Evolutionary conservation across 129 eudicot genomes (phyloP), one percentile per base, ranked within the genome.

Genomic region (Ambrosia trifida): DNA sequence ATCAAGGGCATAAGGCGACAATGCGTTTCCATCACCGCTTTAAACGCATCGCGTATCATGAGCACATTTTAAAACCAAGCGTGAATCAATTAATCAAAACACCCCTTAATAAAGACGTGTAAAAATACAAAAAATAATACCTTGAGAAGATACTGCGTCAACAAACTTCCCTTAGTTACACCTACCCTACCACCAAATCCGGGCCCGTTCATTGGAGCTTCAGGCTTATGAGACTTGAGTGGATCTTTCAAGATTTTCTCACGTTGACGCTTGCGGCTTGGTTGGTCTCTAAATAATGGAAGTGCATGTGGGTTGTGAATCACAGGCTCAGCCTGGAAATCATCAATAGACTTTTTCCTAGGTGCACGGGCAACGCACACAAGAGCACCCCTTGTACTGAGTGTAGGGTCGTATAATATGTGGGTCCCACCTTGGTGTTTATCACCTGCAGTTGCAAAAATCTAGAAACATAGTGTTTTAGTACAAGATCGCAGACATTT

Each of bases 301-400:
- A 95, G 86, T 50, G 99, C 97, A 66, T 95, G 99, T n/a, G 99
- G 99, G 83, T 90, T 95, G 84, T 95, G 99, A 58, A 95, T 86
- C 11, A 84, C 81, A 1, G 97, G 97, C 32, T 88, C 81, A 56
- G 87, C 87, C 81, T 84, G 87, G 43, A 87, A 95, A 83, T 95
- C 99, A 70, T 95, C 99, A 9, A 90, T 59, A 14, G 99, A 95
- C 77, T 88, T 74, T 79, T 77, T 95, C 88, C 99, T 80, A 41
- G 99, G 99, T 68, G 97, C 99, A 76, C 99, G 97, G 11, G 96
- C 89, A 18, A 90, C 99, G 78, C 99, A 90, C 7, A 88, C 99
- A 45, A 95, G 97, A 11, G 99, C 99, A 58, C 99, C 99, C 83
- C 96, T 95, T 46, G 88, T 87, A 54, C 99, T 95, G 12, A 95